These are phyloP conservation scores for Trichoderma sp. DNA, from an alignment of 2,329 filamentous ascomycete genomes.

Conservation along the genomic window DNA sequence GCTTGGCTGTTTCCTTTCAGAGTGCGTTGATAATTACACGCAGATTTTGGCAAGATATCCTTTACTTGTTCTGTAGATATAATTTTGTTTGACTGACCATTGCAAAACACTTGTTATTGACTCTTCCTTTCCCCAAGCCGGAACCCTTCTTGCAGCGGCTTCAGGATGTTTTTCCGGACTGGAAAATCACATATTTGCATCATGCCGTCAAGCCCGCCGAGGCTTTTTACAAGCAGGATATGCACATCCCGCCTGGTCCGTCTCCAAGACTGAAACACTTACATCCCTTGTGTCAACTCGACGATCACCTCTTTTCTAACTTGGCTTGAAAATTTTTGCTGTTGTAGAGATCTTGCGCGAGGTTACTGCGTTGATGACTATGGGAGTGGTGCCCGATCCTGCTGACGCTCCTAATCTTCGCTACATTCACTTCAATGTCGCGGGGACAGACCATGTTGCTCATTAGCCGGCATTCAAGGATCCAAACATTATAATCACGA, in stretches of 20 bases:
- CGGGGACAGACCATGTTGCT: constrained; percentile 2
- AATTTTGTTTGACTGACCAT: neutral
- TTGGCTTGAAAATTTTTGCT: too few species aligned
- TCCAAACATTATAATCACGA: constrained; percentile 1
- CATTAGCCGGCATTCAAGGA: constrained; percentile 2
- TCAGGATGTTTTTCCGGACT: neutral
- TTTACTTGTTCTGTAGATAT: neutral
- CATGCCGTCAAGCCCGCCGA: constrained; percentile 1
- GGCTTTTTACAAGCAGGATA: constrained; percentile 14
- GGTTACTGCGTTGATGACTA: neutral
- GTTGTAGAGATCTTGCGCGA: constrained; percentile 9
- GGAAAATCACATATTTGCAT: constrained; percentile 5
- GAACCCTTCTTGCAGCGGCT: neutral
- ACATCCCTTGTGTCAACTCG: neutral
- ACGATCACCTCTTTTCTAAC: neutral
- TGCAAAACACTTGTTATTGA: constrained; percentile 6
- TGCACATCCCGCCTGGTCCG: constrained; percentile 14
- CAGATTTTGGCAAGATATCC: too few species aligned
- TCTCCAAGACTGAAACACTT: neutral
- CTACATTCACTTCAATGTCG: constrained; percentile 11
- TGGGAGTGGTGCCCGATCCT: constrained; percentile 9
- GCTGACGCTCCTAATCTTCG: constrained; percentile 6
- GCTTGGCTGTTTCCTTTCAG: neutral
- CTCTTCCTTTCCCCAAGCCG: constrained; percentile 9
- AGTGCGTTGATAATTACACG: neutral